Evolutionary conservation across 2,329 filamentous ascomycete species (phyloP).

Genomic region (Paracamarosporium sp.): DNA sequence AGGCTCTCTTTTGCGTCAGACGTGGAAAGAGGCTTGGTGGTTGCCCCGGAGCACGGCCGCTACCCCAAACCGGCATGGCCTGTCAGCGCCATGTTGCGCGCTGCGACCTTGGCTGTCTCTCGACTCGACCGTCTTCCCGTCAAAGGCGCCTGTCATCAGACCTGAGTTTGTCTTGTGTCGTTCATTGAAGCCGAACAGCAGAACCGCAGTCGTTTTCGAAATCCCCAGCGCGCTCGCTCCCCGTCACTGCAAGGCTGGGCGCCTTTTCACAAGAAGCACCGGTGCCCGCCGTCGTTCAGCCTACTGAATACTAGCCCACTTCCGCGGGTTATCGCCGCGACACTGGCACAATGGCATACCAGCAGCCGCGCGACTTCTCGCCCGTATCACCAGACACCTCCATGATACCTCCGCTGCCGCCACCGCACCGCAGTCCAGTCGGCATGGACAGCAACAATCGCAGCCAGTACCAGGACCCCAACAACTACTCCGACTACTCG

Average conservation of each 20-base stretch:
- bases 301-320: not conserved
- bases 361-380: constrained; percentile 24
- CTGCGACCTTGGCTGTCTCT: not conserved
- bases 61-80: not conserved
- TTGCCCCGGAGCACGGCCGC: not conserved
- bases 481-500: constrained; percentile 44
- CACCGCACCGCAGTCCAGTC: constrained; percentile 37
- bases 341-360: constrained; percentile 27
- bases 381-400: constrained; percentile 26
- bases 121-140: not conserved
- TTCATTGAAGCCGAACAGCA: not conserved
- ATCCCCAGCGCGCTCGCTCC: not conserved
- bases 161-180: not conserved
- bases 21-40: not conserved
- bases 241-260: not conserved
- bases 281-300: not conserved
- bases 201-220: not conserved
- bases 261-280: not conserved
- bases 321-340: not conserved
- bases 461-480: constrained; percentile 30
- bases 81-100: not conserved
- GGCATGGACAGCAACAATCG: constrained; percentile 30
- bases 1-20: constrained; percentile 2
- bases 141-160: not conserved
- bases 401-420: constrained; percentile 43